Evolutionary conservation across 163 green algal genomes (phyloP), one percentile per base, ranked within the genome.

Genomic region (Volvox carteri): DNA sequence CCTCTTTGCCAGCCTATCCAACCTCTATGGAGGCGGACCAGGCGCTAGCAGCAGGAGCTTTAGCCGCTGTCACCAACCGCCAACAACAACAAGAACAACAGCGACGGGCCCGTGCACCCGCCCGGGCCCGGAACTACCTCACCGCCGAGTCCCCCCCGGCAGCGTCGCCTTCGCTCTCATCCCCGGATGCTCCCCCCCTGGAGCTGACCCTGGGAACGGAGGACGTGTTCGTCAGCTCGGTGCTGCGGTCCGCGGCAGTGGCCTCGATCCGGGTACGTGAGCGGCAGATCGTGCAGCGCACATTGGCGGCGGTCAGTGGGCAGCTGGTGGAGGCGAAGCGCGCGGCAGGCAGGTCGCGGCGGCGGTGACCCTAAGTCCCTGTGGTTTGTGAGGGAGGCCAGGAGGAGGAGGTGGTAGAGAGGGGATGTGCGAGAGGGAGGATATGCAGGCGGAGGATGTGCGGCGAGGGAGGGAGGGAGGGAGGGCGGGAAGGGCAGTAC

Each of bases 251-350:
- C 35, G 62, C 62, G 18, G 79, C 79, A 35, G 62, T 86, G 79
- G 79, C 79, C 25, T 42, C 60, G 12, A 78, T 86, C 23, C 79
- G 79, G 62, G 79, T 86, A 42, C 60, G 79, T 0, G 79, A 86
- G 79, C 79, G 79, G 5, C 79, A 86, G 79, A 68, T 86, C 42
- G 42, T 86, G 79, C 62, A 78, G 79, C 60, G 79, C 16, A 86
- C 62, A 6, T 60, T 78, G 44, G 79, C 65, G 42, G 30, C n/a
- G 1, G 62, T 1, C 4, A 35, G 0, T 0, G 62, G 3, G n/a
- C 41, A 42, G 79, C 28, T 52, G 28, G 60, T 25, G 56, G 78
- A 86, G 54, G 56, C 60, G 37, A 70, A 70, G 78, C 56, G 78
- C 23, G 56, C 39, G 77, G 77, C 76, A 52, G 75, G 52, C 28